These are phyloP conservation scores for Backusella luteola DNA, from an alignment of 192 early-diverging fungal species.

Conservation along the genomic window DNA sequence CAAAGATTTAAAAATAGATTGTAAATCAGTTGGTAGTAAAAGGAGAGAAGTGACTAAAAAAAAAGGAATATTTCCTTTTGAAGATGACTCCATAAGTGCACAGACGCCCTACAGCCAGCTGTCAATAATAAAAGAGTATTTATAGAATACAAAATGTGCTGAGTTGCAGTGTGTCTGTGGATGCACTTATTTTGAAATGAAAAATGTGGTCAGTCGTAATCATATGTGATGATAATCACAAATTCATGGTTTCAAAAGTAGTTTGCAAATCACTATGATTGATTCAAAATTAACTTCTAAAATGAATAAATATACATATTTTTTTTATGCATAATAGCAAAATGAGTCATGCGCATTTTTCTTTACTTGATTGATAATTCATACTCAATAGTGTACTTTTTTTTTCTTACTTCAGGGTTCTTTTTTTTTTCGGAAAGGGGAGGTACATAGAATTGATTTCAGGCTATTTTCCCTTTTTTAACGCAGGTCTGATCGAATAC, in stretches of 20 bases:
- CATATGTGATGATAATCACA: not conserved
- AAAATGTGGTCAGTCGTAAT: slow-evolving; percentile 3
- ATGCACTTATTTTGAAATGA: slow-evolving; percentile 1
- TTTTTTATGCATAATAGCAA: not conserved
- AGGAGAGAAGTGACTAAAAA: too few relatives aligned
- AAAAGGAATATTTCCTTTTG: not conserved
- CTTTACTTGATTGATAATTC: not conserved
- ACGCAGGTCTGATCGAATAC: not conserved
- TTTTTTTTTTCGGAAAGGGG: too few relatives aligned
- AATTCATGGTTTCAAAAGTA: not conserved
- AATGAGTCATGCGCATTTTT: not conserved
- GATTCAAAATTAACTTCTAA: not conserved
- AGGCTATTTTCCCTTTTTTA: not conserved
- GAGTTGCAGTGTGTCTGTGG: not conserved
- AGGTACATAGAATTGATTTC: too few relatives aligned
- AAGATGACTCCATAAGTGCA: not conserved
- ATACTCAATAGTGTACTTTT: not conserved
- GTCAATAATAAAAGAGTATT: slow-evolving; percentile 1
- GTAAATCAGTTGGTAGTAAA: not conserved
- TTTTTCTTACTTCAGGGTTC: not conserved
- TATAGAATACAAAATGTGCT: not conserved
- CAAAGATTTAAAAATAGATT: not conserved
- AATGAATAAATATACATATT: not conserved
- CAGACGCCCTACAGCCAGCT: not conserved
- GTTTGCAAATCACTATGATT: not conserved